Percentiles rank a stretch among this genome's conserved stretches.
Evolutionary conservation across 208 protist genomes (phyloP).

Genomic region (Wallacemonas sp.): DNA sequence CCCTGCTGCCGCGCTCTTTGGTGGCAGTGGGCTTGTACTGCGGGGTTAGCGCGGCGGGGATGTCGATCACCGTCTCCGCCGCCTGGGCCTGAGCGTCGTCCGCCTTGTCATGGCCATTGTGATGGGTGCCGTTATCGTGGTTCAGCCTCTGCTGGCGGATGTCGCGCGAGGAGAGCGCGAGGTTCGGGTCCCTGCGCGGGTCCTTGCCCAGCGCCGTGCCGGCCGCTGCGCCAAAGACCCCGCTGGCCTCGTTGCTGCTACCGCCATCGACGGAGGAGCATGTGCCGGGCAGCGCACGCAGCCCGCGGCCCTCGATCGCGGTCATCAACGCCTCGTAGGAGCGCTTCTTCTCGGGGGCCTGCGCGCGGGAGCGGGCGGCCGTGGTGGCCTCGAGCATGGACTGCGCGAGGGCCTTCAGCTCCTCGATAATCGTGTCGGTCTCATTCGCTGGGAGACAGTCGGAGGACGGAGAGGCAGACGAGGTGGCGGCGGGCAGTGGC

Average conservation of each 20-base stretch:
- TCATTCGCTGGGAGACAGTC: slow-evolving; percentile 8
- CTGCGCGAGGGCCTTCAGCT: slow-evolving; percentile 80
- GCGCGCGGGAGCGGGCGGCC: slow-evolving; percentile 53
- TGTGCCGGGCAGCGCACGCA: not conserved
- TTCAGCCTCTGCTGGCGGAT: not conserved
- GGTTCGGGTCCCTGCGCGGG: not conserved
- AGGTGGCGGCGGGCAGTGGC: not conserved
- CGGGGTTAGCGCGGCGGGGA: slow-evolving; percentile 19
- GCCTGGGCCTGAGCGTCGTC: not conserved
- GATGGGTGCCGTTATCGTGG: not conserved
- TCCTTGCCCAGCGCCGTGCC: not conserved
- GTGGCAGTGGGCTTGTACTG: slow-evolving; percentile 24
- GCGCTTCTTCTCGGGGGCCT: slow-evolving; percentile 47
- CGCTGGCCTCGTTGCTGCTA: slow-evolving; percentile 11
- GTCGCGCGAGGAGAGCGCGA: not conserved
- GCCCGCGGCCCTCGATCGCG: slow-evolving; percentile 50
- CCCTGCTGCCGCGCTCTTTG: slow-evolving; percentile 14
- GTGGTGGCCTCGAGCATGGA: slow-evolving; percentile 87
- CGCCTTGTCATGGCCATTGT: not conserved
- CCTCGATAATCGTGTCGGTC: slow-evolving; percentile 81
- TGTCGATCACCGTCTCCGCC: slow-evolving; percentile 17
- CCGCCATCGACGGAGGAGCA: not conserved
- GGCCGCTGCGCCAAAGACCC: not conserved
- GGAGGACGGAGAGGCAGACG: not conserved
- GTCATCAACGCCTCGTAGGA: slow-evolving; percentile 75